Base-by-base conservation (phyloP, 768 basidiomycete species). In the Scleroderma citrinum region DNA sequence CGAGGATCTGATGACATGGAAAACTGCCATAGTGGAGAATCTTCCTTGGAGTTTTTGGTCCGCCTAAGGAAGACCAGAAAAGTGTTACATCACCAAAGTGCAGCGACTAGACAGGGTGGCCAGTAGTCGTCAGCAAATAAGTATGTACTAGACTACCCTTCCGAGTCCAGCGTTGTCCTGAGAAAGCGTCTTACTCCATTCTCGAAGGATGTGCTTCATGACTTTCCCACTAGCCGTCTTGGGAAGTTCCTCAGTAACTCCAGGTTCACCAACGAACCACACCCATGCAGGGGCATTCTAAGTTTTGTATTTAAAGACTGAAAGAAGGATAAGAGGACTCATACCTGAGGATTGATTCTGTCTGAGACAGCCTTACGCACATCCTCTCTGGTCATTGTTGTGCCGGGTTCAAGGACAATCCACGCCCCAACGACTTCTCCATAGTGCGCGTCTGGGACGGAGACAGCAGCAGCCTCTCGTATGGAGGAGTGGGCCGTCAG, bases 201-300 rank as follows among this genome's bases (percentile, higher is more conserved):
- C 67, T 26, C 89, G 71, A 39, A 92, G 61, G 3, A 90, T 59
- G 61, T 89, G 86, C 68, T 92, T 92, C 82, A 81, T 80, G 37
- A 92, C 81, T 63, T 92, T 92, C 35, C 89, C 89, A 54, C 88
- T 92, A 13, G 85, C 88, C 10, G 90, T 92, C 71, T 87, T 90
- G 1, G 90, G 89, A 7, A 91, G 61, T 53, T 87, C 83, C 8
- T 60, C 64, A 7, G 72, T 68, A 2, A 64, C 65, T 1, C 76
- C 78, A 39, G 83, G 84, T 56, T 88, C 84, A 13, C 81, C 83
- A 1, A 87, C 54, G 53, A 90, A 90, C 85, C 88, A 92, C 3
- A 92, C 80, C 86, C 87, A 92, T 8, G 74, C 70, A 0, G 89
- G 89, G 1, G 82, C 78, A 63, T 87, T 88, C 87, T 91, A 57